phyloP scores from a whole-genome alignment of 495 filamentous ascomycete genomes.

The Peziza echinospora region DNA sequence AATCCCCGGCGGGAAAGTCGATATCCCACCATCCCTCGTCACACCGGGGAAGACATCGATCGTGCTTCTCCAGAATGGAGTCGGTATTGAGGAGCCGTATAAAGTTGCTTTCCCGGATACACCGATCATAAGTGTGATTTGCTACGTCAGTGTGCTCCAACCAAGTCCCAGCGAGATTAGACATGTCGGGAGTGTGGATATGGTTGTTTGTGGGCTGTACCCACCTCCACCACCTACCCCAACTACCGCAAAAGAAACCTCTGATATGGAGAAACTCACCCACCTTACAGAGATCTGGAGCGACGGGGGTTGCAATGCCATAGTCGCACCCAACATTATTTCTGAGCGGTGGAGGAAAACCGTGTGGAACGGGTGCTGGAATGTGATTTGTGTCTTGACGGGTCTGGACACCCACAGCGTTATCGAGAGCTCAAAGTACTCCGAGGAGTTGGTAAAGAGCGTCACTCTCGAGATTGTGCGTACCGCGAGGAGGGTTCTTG shows the following conservation, averaged over 20 bases:
- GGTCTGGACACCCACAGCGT: conserved; percentile 27
- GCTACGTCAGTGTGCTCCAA: conserved; percentile 30
- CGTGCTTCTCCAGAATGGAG: conserved; percentile 39
- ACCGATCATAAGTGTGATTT: conserved; percentile 30
- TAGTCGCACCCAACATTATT: conserved; percentile 21
- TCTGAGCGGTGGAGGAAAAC: conserved; percentile 30
- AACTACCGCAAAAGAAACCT: conserved; percentile 7
- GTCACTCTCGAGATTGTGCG: conserved; percentile 24
- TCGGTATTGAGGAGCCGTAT: conserved; percentile 39
- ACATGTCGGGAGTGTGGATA: conserved; percentile 20
- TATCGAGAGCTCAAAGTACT: conserved; percentile 20
- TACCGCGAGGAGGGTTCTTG: conserved; percentile 6
- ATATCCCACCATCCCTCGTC: conserved; percentile 30
- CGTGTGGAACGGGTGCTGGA: conserved; percentile 29
- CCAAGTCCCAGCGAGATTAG: conserved; percentile 24
- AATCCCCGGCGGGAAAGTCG: conserved; percentile 24
- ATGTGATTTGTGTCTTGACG: conserved; percentile 26
- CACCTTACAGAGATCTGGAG: conserved; percentile 24
- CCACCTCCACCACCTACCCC: conserved; percentile 20
- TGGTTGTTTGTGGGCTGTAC: neutral
- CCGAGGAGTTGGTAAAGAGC: conserved; percentile 23
- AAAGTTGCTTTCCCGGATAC: conserved; percentile 29
- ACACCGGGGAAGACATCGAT: conserved; percentile 28
- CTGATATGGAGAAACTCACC: conserved; percentile 6
- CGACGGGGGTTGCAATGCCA: conserved; percentile 16